phyloP scores from a whole-genome alignment of 192 early-diverging fungal genomes.

The Backusella tarrabulga region DNA sequence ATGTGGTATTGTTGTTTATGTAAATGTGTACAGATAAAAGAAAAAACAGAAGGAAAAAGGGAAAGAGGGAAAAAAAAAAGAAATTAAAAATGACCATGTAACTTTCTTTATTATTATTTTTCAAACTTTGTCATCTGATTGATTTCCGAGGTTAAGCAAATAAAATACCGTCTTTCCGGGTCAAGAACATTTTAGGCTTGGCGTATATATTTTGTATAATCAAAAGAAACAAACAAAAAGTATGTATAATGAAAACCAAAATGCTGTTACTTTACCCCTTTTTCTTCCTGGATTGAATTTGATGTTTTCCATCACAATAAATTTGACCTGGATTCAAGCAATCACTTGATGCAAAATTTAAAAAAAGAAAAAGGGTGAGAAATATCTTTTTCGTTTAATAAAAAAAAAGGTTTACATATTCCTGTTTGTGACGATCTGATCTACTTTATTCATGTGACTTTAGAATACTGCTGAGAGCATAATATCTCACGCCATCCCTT shows the following conservation, averaged over 20 bases:
- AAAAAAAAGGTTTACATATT: background rate
- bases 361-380: constrained; percentile 1
- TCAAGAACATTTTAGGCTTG: background rate
- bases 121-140: background rate
- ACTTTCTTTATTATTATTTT: background rate
- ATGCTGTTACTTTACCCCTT: background rate
- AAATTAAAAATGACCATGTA: background rate
- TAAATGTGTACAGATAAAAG: background rate
- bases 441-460: background rate
- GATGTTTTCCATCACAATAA: background rate
- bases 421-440: background rate
- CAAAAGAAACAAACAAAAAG: background rate
- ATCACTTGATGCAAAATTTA: background rate
- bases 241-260: background rate
- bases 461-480: background rate
- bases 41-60: background rate
- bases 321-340: background rate
- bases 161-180: background rate
- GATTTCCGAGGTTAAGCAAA: background rate
- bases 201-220: background rate
- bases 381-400: background rate
- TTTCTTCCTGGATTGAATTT: background rate
- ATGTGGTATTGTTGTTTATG: constrained; percentile 3
- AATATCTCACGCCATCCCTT: background rate
- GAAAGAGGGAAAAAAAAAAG: background rate